A percentile compares a stretch with the other conserved stretches of the same genome.
Evolutionary conservation across 805 yeast species (phyloP).

Genomic region (Metschnikowia matae): DNA sequence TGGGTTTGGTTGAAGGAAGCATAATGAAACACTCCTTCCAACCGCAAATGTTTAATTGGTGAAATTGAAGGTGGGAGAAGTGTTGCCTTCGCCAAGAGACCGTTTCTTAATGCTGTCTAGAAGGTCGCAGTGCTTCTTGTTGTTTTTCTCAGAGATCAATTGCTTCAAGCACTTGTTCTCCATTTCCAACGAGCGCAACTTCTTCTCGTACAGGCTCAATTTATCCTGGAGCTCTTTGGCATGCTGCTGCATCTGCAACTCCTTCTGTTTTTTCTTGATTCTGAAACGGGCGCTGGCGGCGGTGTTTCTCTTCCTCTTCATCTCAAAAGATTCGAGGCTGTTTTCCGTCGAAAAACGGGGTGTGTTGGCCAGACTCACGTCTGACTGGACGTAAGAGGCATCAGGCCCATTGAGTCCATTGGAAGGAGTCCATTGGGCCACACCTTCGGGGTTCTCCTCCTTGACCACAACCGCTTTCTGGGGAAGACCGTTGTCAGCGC

Average conservation of each 20-base stretch:
- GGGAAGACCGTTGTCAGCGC: conserved; percentile 9
- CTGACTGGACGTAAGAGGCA: background rate
- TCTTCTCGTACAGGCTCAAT: conserved; percentile 62
- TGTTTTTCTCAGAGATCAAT: conserved; percentile 75
- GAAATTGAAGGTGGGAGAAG: background rate
- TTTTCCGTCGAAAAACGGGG: background rate
- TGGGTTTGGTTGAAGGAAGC: too few species aligned
- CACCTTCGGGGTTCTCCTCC: conserved; percentile 1
- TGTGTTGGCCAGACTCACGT: background rate
- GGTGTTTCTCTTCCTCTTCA: conserved; percentile 82
- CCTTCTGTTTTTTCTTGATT: conserved; percentile 85
- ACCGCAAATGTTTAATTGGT: background rate
- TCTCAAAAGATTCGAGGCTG: conserved; percentile 29
- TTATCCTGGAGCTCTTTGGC: conserved; percentile 69
- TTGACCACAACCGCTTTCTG: conserved; percentile 6
- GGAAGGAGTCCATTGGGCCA: background rate
- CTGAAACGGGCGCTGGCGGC: conserved; percentile 95
- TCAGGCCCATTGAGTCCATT: background rate
- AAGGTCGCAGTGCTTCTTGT: conserved; percentile 26
- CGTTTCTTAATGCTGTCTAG: conserved; percentile 27
- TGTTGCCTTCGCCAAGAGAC: conserved; percentile 14
- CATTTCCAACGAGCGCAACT: conserved; percentile 83
- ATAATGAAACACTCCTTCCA: background rate
- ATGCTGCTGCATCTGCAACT: conserved; percentile 81
- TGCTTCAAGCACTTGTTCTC: conserved; percentile 83